Base-by-base conservation (phyloP, 768 basidiomycete genomes). In the Hortiboletus campestris region DNA sequence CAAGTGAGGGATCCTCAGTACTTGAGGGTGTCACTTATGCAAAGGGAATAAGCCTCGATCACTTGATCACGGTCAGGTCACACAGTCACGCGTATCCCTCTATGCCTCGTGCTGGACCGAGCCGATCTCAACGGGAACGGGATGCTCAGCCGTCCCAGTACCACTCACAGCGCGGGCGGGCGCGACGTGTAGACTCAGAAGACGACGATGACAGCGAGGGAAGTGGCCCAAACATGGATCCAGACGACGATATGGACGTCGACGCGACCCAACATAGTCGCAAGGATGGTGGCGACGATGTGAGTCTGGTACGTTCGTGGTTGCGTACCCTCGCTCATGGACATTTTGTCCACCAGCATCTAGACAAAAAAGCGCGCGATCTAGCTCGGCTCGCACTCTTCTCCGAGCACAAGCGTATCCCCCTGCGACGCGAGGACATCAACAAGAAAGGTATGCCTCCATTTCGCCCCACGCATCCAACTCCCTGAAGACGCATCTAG, bases 311-410 rank as follows among this genome's bases (percentile, higher is more conserved):
- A 16, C 42, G 7, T 45, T 7, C 17, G n/a, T 19, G 2, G 8
- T 28, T 6, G 20, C 19, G 17, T 45, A 11, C 8, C 35, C 25
- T 31, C 10, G 4, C 28, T 51, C 10, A 46, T 16, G 19, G 11
- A 11, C 12, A 14, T 11, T 6, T 36, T 25, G 3, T n/a, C 11
- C 10, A 29, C n/a, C 44, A 94, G 91, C 83, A 86, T 19, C 63
- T 85, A 22, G 74, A 77, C n/a, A 78, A 82, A 48, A 85, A 83
- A 67, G 88, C 88, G 0, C 77, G 80, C 46, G 84, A 86, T 48
- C 79, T 96, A 32, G 89, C 89, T 11, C 82, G 93, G 17, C 78
- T 92, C 22, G 91, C 92, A 3, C 75, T 98, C 40, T 95, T 94
- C 69, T 78, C 76, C 6, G 93, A 96, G 67, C 83, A 88, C 51